These are phyloP conservation scores for Borovskyia barvae DNA, from an alignment of 208 protist species.

Conservation along the genomic window DNA sequence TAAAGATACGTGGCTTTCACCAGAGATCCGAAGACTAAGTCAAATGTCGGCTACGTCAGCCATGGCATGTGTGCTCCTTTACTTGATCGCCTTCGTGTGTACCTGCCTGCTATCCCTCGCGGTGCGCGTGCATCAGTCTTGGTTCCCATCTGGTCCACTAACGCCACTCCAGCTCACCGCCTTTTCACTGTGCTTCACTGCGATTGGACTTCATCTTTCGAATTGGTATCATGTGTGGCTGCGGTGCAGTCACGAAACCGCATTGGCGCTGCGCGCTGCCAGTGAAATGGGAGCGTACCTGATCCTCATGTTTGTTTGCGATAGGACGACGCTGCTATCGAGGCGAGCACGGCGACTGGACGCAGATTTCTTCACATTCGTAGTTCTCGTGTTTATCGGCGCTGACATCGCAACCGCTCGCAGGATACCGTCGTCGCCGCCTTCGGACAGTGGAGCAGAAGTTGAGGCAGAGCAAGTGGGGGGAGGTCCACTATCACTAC, in stretches of 20 bases:
- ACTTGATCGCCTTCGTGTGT: conserved; percentile 15
- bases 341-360: conserved; percentile 17
- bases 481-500: neutral
- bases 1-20: neutral
- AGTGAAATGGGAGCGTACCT: conserved; percentile 27
- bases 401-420: conserved; percentile 25
- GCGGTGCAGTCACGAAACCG: conserved; percentile 5
- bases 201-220: conserved; percentile 6
- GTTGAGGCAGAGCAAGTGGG: no score
- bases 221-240: conserved; percentile 8
- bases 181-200: conserved; percentile 22
- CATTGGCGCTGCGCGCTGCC: neutral
- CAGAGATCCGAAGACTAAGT: neutral
- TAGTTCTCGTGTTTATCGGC: conserved; percentile 13
- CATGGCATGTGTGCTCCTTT: conserved; percentile 9
- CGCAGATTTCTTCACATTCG: conserved; percentile 32
- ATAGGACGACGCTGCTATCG: conserved; percentile 32
- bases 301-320: conserved; percentile 34
- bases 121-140: conserved; percentile 6
- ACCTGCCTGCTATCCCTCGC: conserved; percentile 12
- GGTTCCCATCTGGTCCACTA: conserved; percentile 24
- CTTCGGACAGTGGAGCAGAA: no score
- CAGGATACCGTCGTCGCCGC: neutral
- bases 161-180: conserved; percentile 27
- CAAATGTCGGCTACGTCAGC: neutral